phyloP scores from a whole-genome alignment of 1,139 yeast species.

The Kurtzmaniella quercitrusa region DNA sequence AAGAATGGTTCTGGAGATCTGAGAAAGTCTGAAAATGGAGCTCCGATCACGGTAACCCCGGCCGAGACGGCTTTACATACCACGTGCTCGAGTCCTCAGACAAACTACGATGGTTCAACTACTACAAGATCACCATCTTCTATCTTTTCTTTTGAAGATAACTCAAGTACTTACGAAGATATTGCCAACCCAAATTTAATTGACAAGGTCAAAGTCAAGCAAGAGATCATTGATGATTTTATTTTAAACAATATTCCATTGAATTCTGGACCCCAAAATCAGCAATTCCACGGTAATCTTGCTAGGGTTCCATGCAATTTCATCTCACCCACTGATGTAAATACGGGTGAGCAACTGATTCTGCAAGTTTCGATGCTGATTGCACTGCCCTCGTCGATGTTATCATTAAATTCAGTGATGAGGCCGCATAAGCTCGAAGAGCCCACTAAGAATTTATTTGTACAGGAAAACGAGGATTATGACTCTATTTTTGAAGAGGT shows the following conservation, averaged over 20 bases:
- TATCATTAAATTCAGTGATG: slow-evolving; percentile 17
- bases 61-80: slow-evolving; percentile 2
- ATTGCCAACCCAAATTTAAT: slow-evolving; percentile 7
- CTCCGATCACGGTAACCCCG: neutral
- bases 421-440: slow-evolving; percentile 2
- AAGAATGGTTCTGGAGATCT: neutral
- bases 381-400: slow-evolving; percentile 34
- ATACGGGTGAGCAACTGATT: slow-evolving; percentile 5
- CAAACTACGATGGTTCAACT: slow-evolving; percentile 1
- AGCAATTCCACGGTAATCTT: slow-evolving; percentile 9
- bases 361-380: slow-evolving; percentile 17
- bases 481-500: slow-evolving; percentile 29
- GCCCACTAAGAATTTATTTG: slow-evolving; percentile 3
- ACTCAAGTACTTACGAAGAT: slow-evolving; percentile 1
- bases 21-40: neutral
- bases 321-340: slow-evolving; percentile 8
- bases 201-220: slow-evolving; percentile 33
- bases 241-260: slow-evolving; percentile 33
- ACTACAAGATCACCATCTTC: slow-evolving; percentile 16
- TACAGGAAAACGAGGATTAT: slow-evolving; percentile 12
- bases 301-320: neutral
- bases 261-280: slow-evolving; percentile 7
- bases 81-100: slow-evolving; percentile 5
- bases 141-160: slow-evolving; percentile 26
- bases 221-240: slow-evolving; percentile 41